Base-by-base conservation (phyloP, 441 rosid genomes). In the Capsella rubella region DNA sequence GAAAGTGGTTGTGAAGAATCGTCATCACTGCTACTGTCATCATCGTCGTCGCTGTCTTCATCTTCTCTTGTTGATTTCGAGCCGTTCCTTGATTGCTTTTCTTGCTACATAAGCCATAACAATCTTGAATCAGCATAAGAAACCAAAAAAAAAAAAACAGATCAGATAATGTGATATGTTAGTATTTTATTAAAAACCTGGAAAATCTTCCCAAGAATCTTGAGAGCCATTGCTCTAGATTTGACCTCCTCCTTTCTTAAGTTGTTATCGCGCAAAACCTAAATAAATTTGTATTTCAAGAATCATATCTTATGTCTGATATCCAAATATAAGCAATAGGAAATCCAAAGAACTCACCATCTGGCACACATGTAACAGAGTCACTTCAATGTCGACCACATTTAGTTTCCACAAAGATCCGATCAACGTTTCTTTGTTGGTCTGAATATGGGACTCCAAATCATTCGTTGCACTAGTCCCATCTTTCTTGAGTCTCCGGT, bases 341-440 rank as follows among this genome's bases (percentile, higher is more conserved):
- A 35, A 58, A 64, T 55, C 27, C 14, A 69, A 62, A 67, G 69
- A 31, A 64, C 81, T 84, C 51, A 90, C 97, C 97, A 86, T 84
- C 77, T 92, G 99, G 80, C 97, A 94, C 31, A 90, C 99, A 64
- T 92, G 94, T 56, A 80, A 61, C 13, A 94, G 81, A 45, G 97
- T 92, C 5, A 92, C 82, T 82, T 92, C 99, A 52, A 89, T 89
- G 79, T 89, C 98, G 25, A 87, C 97, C 0, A 91, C 92, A 74
- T 93, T 89, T 79, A 93, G 71, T 78, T 90, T 92, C 98, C 97
- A 92, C 14, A 90, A 60, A 21, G 97, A 92, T 80, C 80, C 91
- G 90, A 85, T 84, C 59, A 90, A 40, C 15, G 93, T 86, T 28
- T 89, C 97, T 86, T 86, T 94, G 43, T 94, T 86, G 8, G 81